Evolutionary conservation across 805 yeast species (phyloP), one percentile per base, ranked within the genome.

Genomic region (Lachancea sp.): DNA sequence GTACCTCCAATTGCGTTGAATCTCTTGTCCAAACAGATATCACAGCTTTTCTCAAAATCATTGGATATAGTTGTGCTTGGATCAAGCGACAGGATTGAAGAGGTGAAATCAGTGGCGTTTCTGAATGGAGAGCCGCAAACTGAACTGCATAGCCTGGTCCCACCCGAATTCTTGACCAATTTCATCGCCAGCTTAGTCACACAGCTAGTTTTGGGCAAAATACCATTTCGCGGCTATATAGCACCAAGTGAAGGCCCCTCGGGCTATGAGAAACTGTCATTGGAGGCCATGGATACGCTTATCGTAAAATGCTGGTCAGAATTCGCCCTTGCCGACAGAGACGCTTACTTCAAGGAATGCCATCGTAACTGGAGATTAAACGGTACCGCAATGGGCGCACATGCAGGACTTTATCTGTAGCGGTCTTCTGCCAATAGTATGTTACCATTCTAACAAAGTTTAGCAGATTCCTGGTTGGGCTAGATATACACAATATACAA

Each of bases 101-200:
- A 39, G n/a, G 16, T 53, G 17, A 61, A 66, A 18, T 48, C 44
- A 40, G 49, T 59, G n/a, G 44, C 54, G 16, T 33, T 13, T 20
- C 34, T 34, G 12, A 18, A 27, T 8, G 19, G 17, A 2, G n/a
- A 33, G 30, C 6, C 54, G 50, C 43, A 71, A 60, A 19, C 50
- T 1, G 41, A 43, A 1, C 48, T 58, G 27, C 47, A 56, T 1
- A 27, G 53, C 9, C 60, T 82, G 44, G 63, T 58, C 17, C 85
- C 87, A 1, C 88, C 87, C 0, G 82, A 77, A 58, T 74, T 75
- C 43, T 62, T 81, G 22, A 76, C 84, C 0, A 85, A 85, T 0
- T 70, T 77, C 19, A 53, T 73, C 8, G 85, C 79, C 2, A n/a
- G 67, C 75, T 0, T 49, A 69, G 3, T 56, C 60, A 16, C 69